Conservation (phyloP, 176 grass and related monocot genomes). For the Bromus sterilis region DNA sequence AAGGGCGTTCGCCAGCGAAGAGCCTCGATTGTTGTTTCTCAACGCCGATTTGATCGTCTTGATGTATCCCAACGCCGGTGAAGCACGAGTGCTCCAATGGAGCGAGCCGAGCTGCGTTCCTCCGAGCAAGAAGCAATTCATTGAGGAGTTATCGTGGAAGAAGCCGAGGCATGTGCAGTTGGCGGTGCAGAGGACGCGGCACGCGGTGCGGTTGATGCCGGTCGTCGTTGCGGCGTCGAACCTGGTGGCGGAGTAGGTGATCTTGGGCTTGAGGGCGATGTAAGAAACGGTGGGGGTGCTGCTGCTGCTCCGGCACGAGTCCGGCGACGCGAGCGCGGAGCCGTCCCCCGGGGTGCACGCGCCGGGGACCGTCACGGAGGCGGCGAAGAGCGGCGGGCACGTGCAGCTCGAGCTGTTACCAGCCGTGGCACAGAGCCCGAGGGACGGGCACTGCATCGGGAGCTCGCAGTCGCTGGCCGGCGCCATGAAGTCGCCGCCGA, state of each 20-base stretch:
- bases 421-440: constrained; percentile 32
- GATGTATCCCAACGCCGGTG: constrained; percentile 33
- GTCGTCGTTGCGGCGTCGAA: constrained; percentile 29
- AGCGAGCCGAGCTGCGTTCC: constrained; percentile 56
- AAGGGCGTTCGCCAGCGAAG: constrained; percentile 1
- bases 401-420: constrained; percentile 55
- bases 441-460: constrained; percentile 41
- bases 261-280: constrained; percentile 27
- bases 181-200: constrained; percentile 54
- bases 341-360: constrained; percentile 60
- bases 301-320: constrained; percentile 12
- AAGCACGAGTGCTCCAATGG: constrained; percentile 18
- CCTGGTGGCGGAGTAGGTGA: constrained; percentile 55
- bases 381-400: constrained; percentile 45
- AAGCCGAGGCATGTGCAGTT: constrained; percentile 65
- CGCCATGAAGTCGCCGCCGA: constrained; percentile 38
- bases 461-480: constrained; percentile 56
- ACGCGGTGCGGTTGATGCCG: constrained; percentile 20
- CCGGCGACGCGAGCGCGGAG: constrained; percentile 41
- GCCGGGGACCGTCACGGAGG: neutral
- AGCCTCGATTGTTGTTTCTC: neutral
- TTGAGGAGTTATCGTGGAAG: constrained; percentile 55
- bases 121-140: constrained; percentile 46
- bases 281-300: constrained; percentile 15
- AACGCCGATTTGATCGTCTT: constrained; percentile 27